phyloP scores from a whole-genome alignment of 352 stramenopile genomes.

The Globisporangium nunn region DNA sequence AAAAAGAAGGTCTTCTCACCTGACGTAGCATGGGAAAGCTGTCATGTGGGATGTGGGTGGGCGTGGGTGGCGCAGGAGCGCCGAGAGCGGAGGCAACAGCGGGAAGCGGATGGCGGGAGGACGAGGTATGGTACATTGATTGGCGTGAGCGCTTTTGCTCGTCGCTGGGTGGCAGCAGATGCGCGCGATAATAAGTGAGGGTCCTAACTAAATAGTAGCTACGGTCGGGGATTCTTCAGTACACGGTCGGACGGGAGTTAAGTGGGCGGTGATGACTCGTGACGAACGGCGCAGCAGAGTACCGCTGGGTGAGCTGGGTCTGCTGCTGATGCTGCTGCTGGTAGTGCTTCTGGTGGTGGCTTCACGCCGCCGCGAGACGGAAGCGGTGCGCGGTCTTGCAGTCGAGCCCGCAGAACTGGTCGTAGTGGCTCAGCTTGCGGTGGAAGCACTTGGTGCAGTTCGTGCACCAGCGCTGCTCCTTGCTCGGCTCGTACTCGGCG shows the following conservation, averaged over 20 bases:
- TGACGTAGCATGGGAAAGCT: too few relatives aligned
- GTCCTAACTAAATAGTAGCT: slow-evolving; percentile 1
- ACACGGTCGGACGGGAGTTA: not conserved
- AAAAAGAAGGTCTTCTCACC: too few relatives aligned
- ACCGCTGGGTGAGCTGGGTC: not conserved
- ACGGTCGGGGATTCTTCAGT: not conserved
- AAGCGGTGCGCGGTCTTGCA: slow-evolving; percentile 59
- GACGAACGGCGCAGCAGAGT: not conserved
- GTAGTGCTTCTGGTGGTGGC: slow-evolving; percentile 15
- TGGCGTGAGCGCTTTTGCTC: not conserved
- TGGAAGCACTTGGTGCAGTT: slow-evolving; percentile 80
- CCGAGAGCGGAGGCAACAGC: too few relatives aligned
- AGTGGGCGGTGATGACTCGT: not conserved
- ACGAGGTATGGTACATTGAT: not conserved
- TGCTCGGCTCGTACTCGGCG: slow-evolving; percentile 43
- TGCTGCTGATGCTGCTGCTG: slow-evolving; percentile 1
- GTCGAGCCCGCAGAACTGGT: slow-evolving; percentile 62
- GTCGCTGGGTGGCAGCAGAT: not conserved
- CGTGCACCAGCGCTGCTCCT: slow-evolving; percentile 66
- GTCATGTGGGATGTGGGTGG: not conserved
- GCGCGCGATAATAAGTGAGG: slow-evolving; percentile 1
- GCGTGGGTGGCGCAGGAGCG: not conserved
- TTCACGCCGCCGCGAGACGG: slow-evolving; percentile 18
- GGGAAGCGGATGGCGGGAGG: not conserved
- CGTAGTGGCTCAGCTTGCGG: slow-evolving; percentile 53